These are phyloP conservation scores for Monosporascus sp. DNA, from an alignment of 2,329 filamentous ascomycete genomes.

Conservation along the genomic window DNA sequence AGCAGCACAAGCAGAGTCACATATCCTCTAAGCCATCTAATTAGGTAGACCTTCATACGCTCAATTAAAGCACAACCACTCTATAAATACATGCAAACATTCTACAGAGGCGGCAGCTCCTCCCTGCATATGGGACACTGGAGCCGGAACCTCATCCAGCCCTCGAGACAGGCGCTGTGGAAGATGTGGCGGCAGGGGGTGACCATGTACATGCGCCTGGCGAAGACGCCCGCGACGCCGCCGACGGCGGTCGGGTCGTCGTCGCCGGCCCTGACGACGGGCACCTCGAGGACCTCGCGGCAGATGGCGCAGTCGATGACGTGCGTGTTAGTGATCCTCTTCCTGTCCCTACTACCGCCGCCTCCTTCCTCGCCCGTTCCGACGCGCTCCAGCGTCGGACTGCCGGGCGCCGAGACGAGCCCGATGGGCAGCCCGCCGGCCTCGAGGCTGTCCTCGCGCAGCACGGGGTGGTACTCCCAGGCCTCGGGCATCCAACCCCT, in stretches of 20 bases:
- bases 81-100: neutral
- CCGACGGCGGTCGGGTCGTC: constrained; percentile 40
- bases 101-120: constrained; percentile 73
- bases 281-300: constrained; percentile 84
- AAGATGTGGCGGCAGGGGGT: constrained; percentile 96
- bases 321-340: constrained; percentile 31
- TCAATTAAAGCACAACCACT: neutral
- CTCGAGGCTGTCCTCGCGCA: constrained; percentile 77
- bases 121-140: constrained; percentile 96
- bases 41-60: no score
- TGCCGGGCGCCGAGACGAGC: constrained; percentile 38
- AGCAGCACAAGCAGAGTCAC: no score
- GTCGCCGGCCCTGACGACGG: constrained; percentile 61
- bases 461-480: constrained; percentile 91
- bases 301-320: constrained; percentile 93
- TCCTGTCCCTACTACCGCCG: constrained; percentile 18
- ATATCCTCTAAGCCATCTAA: no score
- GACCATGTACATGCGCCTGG: constrained; percentile 86
- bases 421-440: constrained; percentile 77
- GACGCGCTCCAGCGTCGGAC: constrained; percentile 26
- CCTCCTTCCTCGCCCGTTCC: constrained; percentile 19
- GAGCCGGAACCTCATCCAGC: constrained; percentile 89
- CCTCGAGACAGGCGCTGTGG: constrained; percentile 84
- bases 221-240: constrained; percentile 64
- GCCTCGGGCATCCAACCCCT: constrained; percentile 63